Conservation (phyloP, 2,329 filamentous ascomycete species). For the Fusarium bactridioides region DNA sequence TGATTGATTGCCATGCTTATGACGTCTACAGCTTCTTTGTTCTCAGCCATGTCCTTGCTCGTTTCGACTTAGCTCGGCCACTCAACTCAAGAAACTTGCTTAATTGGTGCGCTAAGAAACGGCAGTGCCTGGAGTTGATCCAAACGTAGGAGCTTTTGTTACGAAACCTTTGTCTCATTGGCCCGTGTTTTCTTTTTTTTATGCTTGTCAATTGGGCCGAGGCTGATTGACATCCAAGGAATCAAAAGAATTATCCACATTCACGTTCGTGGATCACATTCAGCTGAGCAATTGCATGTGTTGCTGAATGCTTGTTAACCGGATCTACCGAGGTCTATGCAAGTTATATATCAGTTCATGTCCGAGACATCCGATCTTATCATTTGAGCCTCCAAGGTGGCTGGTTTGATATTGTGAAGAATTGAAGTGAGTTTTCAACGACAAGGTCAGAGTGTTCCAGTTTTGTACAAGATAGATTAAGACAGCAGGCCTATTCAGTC, state of each 20-base stretch:
- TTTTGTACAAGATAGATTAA: no score
- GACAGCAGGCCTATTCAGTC: not conserved
- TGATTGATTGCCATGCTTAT: not conserved
- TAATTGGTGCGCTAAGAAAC: conserved; percentile 7
- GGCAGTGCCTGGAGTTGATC: conserved; percentile 24
- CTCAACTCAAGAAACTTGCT: conserved; percentile 20
- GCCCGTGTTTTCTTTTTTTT: not conserved
- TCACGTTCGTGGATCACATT: not conserved
- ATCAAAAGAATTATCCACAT: not conserved
- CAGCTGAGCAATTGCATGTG: not conserved
- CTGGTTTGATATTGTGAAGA: not conserved
- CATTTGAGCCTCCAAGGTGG: not conserved
- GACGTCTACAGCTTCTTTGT: conserved; percentile 4
- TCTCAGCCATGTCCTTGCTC: conserved; percentile 1
- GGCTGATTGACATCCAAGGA: conserved; percentile 8
- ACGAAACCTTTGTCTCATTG: not conserved
- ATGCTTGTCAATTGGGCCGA: not conserved
- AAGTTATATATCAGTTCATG: not conserved
- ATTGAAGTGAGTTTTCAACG: not conserved
- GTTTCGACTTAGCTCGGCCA: conserved; percentile 6
- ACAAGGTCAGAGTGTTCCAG: not conserved
- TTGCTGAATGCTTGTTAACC: conserved; percentile 8
- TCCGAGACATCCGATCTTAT: not conserved
- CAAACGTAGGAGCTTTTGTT: conserved; percentile 8
- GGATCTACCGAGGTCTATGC: not conserved